Evolutionary conservation across 306 rosid species (phyloP).

Genomic region (Vigna radiata): DNA sequence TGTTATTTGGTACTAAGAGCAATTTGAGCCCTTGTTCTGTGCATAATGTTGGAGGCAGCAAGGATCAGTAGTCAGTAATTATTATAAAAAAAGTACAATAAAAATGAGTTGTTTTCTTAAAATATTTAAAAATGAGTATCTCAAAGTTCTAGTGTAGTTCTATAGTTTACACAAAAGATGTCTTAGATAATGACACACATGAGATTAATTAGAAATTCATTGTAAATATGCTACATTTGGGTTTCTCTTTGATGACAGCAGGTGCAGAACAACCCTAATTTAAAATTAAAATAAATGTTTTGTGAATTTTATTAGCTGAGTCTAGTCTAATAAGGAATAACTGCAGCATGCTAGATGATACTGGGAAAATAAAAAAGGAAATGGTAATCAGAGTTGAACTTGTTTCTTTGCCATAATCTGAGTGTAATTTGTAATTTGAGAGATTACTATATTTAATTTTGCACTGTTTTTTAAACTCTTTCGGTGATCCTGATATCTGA

Average conservation of each 20-base stretch:
- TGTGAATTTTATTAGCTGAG: constrained; percentile 6
- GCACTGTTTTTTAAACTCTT: neutral
- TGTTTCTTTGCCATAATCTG: constrained; percentile 20
- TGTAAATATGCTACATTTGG: neutral
- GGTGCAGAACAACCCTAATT: neutral
- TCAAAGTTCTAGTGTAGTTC: constrained; percentile 1
- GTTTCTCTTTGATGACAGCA: neutral
- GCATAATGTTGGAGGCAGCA: constrained; percentile 30
- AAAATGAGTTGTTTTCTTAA: neutral
- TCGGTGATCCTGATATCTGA: constrained; percentile 28
- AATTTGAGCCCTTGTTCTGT: constrained; percentile 22
- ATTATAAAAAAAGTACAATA: constrained; percentile 9
- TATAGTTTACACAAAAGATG: neutral
- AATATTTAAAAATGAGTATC: neutral
- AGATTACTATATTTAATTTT: constrained; percentile 27
- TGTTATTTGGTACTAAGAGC: constrained; percentile 2
- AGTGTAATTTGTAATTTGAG: constrained; percentile 3
- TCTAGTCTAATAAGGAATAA: neutral
- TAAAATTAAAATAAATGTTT: neutral
- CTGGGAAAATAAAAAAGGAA: neutral
- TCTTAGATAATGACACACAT: neutral
- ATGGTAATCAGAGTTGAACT: constrained; percentile 1
- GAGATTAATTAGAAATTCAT: neutral
- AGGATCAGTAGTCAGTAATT: constrained; percentile 9
- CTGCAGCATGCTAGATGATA: neutral